phyloP scores from a whole-genome alignment of 2,329 filamentous ascomycete species.

The Cercospora sp. region DNA sequence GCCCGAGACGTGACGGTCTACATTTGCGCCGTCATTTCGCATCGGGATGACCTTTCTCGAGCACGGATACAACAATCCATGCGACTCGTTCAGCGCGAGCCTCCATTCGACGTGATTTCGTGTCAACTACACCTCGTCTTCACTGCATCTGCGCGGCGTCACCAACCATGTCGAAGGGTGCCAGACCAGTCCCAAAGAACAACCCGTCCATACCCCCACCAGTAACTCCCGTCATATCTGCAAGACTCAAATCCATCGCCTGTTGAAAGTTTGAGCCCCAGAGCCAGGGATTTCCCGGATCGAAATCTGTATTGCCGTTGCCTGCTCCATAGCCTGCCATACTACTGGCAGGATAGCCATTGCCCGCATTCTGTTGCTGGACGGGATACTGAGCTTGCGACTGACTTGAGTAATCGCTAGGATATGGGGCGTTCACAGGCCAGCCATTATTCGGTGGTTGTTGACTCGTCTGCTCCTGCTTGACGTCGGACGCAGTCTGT shows the following conservation, averaged over 20 bases:
- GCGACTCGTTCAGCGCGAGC: no score
- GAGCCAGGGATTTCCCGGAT: constrained; percentile 28
- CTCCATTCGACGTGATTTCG: no score
- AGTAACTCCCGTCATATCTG: constrained; percentile 36
- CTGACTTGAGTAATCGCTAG: constrained; percentile 28
- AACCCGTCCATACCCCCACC: constrained; percentile 37
- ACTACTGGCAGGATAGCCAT: constrained; percentile 6
- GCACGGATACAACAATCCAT: no score
- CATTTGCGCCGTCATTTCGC: not conserved
- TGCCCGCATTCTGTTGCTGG: constrained; percentile 11
- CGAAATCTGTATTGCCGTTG: not conserved
- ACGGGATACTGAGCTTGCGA: constrained; percentile 24
- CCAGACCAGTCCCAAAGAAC: constrained; percentile 37
- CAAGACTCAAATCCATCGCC: constrained; percentile 41
- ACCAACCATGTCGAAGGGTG: constrained; percentile 26
- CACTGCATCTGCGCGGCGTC: not conserved
- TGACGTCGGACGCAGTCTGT: constrained; percentile 27
- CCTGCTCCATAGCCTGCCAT: constrained; percentile 6
- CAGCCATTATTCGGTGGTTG: constrained; percentile 24
- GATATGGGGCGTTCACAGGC: constrained; percentile 29
- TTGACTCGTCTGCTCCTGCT: constrained; percentile 15
- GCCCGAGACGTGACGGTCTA: not conserved
- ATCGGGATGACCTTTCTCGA: not conserved
- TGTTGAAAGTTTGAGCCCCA: constrained; percentile 42
- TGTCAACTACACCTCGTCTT: no score